These are phyloP conservation scores for Hypericum perforatum DNA, from an alignment of 345 rosid species.

Conservation along the genomic window DNA sequence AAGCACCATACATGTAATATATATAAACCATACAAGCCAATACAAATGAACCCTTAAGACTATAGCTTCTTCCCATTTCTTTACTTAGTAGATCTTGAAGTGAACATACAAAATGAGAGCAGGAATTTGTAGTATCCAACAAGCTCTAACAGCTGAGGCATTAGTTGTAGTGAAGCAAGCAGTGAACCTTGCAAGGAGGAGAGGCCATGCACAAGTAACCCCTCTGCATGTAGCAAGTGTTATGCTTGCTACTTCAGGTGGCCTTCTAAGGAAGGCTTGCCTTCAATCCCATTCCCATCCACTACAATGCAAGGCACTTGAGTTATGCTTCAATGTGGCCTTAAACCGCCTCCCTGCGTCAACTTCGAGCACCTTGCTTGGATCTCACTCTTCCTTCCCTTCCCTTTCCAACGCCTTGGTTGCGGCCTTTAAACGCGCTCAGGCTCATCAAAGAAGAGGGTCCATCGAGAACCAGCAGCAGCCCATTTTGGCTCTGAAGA, in stretches of 20 bases:
- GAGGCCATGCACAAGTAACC: conserved; percentile 95
- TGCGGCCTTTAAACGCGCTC: conserved; percentile 97
- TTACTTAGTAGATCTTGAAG: too few species aligned
- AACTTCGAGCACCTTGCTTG: conserved; percentile 47
- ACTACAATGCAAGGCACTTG: conserved; percentile 85
- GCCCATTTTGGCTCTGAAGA: conserved; percentile 76
- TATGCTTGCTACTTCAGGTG: conserved; percentile 67
- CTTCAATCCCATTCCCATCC: conserved; percentile 93
- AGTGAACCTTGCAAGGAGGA: conserved; percentile 54
- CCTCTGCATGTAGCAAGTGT: conserved; percentile 93
- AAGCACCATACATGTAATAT: conserved; percentile 30
- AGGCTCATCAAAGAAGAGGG: conserved; percentile 94
- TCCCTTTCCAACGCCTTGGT: conserved; percentile 85
- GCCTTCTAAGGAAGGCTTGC: conserved; percentile 82
- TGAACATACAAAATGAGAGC: conserved; percentile 47
- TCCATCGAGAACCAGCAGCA: conserved; percentile 86
- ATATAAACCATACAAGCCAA: too few species aligned
- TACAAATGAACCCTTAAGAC: too few species aligned
- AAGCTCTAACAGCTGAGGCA: conserved; percentile 74
- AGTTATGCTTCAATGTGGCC: conserved; percentile 97
- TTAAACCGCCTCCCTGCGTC: conserved; percentile 92
- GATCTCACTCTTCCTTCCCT: conserved; percentile 50
- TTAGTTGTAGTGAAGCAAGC: conserved; percentile 69
- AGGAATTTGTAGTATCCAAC: conserved; percentile 78
- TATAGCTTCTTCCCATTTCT: too few species aligned